phyloP scores from a whole-genome alignment of 192 early-diverging fungal genomes.

The Glomus cerebriforme region DNA sequence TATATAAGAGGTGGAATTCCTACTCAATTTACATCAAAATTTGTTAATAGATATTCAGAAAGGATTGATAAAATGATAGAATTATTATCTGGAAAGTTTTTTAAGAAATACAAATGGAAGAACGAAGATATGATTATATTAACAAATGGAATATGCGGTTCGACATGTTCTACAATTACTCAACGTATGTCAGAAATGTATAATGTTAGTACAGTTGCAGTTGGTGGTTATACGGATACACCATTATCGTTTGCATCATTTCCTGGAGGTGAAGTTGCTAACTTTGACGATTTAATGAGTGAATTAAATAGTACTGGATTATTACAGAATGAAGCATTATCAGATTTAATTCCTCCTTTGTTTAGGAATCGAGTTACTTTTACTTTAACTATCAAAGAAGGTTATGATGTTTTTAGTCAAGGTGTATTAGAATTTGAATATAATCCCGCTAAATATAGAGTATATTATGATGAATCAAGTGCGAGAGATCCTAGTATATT shows the following conservation, averaged over 20 bases:
- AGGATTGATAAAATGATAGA: background rate
- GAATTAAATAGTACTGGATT: background rate
- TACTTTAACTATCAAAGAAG: too few species aligned
- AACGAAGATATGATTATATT: constrained; percentile 32
- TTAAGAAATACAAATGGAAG: background rate
- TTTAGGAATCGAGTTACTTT: too few species aligned
- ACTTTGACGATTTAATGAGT: background rate
- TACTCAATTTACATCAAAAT: background rate
- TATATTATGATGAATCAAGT: background rate
- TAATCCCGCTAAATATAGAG: background rate
- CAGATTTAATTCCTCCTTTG: too few species aligned
- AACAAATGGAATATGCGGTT: constrained; percentile 41
- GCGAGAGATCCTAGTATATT: background rate
- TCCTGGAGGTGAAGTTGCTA: constrained; percentile 24
- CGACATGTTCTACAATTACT: constrained; percentile 37
- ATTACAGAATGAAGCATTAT: too few species aligned
- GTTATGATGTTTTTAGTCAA: background rate
- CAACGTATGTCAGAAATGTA: constrained; percentile 37
- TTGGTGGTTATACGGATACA: constrained; percentile 38
- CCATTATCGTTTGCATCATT: constrained; percentile 39
- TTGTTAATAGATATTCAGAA: background rate
- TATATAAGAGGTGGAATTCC: background rate
- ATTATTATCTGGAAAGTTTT: background rate
- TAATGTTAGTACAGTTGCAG: constrained; percentile 34
- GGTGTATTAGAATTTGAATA: background rate